Evolutionary conservation across 129 eudicot genomes (phyloP).

Genomic region (Deinandra increscens): DNA sequence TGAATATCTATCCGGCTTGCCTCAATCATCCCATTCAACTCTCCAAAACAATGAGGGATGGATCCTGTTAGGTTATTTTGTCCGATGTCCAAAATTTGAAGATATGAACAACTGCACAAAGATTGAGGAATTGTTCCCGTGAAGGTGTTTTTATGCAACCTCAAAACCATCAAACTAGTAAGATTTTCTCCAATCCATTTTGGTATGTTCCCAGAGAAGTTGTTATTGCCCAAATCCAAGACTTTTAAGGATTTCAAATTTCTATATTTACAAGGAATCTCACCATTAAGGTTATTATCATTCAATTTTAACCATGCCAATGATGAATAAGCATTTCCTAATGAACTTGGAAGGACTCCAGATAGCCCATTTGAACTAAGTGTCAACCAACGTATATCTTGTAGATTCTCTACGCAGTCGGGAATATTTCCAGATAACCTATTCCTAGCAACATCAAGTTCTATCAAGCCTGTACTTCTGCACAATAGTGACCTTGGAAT

Average conservation of each 20-base stretch:
- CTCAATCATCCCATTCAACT: not conserved
- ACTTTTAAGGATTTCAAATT: too few relatives aligned
- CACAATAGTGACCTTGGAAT: too few relatives aligned
- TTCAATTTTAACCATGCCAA: too few relatives aligned
- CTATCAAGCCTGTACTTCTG: not conserved
- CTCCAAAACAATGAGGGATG: too few relatives aligned
- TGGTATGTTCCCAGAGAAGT: too few relatives aligned
- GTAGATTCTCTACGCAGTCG: not conserved
- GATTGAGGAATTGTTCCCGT: not conserved
- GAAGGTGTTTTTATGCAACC: not conserved
- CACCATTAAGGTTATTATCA: too few relatives aligned
- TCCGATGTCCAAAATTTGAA: too few relatives aligned
- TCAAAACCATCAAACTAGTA: not conserved
- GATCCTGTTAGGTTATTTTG: too few relatives aligned
- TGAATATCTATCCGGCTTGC: too few relatives aligned
- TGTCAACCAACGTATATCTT: not conserved
- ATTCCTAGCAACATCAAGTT: not conserved
- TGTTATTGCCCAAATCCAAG: too few relatives aligned
- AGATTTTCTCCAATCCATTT: not conserved
- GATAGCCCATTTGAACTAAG: not conserved
- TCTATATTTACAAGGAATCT: too few relatives aligned
- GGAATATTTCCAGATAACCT: constrained; percentile 5
- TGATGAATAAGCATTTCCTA: not conserved
- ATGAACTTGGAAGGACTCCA: constrained; percentile 8
- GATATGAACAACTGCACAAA: not conserved